Percentiles rank a stretch among this genome's conserved stretches.
phyloP scores from a whole-genome alignment of 2,329 filamentous ascomycete genomes.

The Colletotrichum lini region DNA sequence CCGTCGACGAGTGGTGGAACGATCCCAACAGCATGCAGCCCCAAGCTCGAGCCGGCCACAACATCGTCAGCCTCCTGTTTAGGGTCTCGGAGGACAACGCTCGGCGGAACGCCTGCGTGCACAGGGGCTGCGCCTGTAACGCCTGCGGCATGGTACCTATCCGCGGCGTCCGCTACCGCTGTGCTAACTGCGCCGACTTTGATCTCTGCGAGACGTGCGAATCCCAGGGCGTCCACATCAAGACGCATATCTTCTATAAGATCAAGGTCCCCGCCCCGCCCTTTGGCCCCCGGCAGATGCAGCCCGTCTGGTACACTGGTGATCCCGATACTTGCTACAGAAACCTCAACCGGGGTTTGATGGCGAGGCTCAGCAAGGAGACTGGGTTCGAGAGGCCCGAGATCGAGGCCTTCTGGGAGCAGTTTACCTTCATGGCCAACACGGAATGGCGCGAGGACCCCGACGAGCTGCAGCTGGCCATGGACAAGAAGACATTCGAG shows the following conservation, averaged over 20 bases:
- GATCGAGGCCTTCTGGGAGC: constrained; percentile 94
- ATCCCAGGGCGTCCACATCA: constrained; percentile 81
- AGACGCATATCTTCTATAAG: constrained; percentile 97
- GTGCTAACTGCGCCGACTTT: constrained; percentile 95
- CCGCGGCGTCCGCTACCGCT: constrained; percentile 91
- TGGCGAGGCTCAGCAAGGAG: constrained; percentile 77
- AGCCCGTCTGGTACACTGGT: constrained; percentile 89
- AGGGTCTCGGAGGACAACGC: constrained; percentile 95
- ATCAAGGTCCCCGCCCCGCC: constrained; percentile 91
- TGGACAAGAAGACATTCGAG: constrained; percentile 94
- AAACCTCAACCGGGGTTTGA: constrained; percentile 76
- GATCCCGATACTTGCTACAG: constrained; percentile 81
- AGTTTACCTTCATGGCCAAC: constrained; percentile 95
- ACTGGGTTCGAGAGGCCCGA: constrained; percentile 88
- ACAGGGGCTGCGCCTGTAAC: constrained; percentile 94
- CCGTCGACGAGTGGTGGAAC: constrained; percentile 67
- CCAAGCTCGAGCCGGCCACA: constrained; percentile 75
- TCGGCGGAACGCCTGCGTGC: constrained; percentile 88
- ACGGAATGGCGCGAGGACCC: constrained; percentile 88
- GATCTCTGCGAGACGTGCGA: constrained; percentile 97
- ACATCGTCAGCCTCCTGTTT: constrained; percentile 88
- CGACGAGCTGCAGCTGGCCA: constrained; percentile 82
- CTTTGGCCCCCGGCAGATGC: constrained; percentile 83
- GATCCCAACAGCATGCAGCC: constrained; percentile 57
- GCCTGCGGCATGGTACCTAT: constrained; percentile 90